Percentiles rank a stretch among this genome's conserved stretches.
Conservation (phyloP, 2,329 filamentous ascomycete genomes). For the Cadophora sp. region DNA sequence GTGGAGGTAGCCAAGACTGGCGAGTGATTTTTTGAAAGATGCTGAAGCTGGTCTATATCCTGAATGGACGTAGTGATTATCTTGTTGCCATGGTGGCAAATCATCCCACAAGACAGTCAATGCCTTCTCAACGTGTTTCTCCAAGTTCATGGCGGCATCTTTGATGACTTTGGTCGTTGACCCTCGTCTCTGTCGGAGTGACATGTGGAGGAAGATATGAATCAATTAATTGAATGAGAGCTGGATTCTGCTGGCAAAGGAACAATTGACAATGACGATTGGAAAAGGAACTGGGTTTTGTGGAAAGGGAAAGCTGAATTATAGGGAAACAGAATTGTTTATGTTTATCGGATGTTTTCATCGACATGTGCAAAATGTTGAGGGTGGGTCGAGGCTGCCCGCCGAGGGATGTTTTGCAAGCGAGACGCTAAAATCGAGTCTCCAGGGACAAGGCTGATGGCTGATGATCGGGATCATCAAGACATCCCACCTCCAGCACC, state of each 20-base stretch:
- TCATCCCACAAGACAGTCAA: conserved; percentile 58
- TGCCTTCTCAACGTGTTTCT: conserved; percentile 47
- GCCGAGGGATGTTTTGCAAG: conserved; percentile 14
- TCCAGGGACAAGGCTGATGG: conserved; percentile 8
- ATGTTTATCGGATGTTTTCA: conserved; percentile 9
- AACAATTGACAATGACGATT: not conserved
- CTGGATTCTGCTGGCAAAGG: not conserved
- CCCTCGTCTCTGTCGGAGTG: conserved; percentile 39
- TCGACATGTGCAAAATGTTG: conserved; percentile 23
- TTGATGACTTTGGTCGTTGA: conserved; percentile 36
- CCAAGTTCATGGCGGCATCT: conserved; percentile 37
- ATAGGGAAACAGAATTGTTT: not conserved
- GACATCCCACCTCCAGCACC: not conserved
- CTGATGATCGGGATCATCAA: not conserved
- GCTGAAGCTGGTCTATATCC: conserved; percentile 70
- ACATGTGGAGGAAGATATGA: conserved; percentile 28
- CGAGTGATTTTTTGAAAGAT: conserved; percentile 64
- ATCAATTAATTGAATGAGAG: not conserved
- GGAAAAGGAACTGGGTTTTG: not conserved
- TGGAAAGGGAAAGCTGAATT: not conserved
- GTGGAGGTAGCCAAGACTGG: conserved; percentile 67
- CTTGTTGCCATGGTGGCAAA: conserved; percentile 60
- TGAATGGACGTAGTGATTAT: conserved; percentile 73
- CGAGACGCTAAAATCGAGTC: conserved; percentile 15
- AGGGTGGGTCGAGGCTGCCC: conserved; percentile 20